Conservation (phyloP, 345 rosid genomes). For the Raphanus raphanistrum region DNA sequence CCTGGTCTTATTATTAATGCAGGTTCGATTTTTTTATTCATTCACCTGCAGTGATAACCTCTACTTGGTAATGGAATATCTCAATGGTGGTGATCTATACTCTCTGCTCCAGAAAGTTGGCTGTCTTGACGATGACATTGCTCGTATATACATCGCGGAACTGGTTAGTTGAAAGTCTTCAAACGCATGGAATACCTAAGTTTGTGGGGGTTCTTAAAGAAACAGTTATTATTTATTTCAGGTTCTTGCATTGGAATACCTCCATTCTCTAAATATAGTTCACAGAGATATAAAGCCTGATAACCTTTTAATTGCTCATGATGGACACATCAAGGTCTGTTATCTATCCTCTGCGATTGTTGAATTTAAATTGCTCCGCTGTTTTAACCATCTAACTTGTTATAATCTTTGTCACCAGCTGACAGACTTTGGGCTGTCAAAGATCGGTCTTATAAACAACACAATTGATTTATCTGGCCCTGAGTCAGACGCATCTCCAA, state of each 20-base stretch:
- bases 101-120: conserved; percentile 77
- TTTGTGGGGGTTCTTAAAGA: conserved; percentile 9
- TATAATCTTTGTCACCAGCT: conserved; percentile 56
- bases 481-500: conserved; percentile 42
- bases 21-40: conserved; percentile 85
- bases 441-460: conserved; percentile 81
- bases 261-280: conserved; percentile 73
- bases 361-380: conserved; percentile 20
- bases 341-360: conserved; percentile 20
- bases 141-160: conserved; percentile 81
- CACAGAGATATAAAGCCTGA: conserved; percentile 90
- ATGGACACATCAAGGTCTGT: conserved; percentile 87
- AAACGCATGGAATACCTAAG: conserved; percentile 1
- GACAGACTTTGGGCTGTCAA: conserved; percentile 85
- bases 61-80: conserved; percentile 91
- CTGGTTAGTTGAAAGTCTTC: conserved; percentile 54
- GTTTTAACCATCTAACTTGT: conserved; percentile 22
- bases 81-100: conserved; percentile 82
- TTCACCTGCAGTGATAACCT: conserved; percentile 88
- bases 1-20: conserved; percentile 40
- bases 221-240: conserved; percentile 37
- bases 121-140: conserved; percentile 74
- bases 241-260: conserved; percentile 91
- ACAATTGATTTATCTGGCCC: conserved; percentile 69
- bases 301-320: conserved; percentile 75